phyloP scores from a whole-genome alignment of 2,329 filamentous ascomycete species.

The Sporothrix phasma region DNA sequence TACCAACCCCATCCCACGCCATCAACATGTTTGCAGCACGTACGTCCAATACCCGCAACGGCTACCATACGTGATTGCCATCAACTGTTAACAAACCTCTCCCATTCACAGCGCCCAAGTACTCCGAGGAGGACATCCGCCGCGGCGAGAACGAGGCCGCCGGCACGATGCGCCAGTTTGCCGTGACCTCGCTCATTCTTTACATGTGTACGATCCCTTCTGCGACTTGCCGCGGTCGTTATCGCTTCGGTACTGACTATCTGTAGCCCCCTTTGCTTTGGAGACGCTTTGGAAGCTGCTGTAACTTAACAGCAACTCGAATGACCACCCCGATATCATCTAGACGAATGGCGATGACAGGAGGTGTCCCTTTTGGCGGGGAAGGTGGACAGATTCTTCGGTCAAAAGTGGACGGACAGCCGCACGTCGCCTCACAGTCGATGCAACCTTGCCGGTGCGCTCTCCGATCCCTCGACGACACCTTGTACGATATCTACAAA shows the following conservation, averaged over 20 bases:
- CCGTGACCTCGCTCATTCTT: slow-evolving; percentile 55
- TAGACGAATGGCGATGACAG: background rate
- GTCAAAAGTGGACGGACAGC: background rate
- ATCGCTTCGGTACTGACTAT: background rate
- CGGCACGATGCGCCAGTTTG: slow-evolving; percentile 56
- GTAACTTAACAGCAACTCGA: slow-evolving; percentile 17
- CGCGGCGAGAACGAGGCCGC: slow-evolving; percentile 58
- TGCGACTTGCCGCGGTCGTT: background rate
- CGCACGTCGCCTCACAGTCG: background rate
- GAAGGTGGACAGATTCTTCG: background rate
- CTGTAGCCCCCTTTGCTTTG: slow-evolving; percentile 47
- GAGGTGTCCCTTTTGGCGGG: background rate
- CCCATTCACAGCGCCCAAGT: slow-evolving; percentile 39
- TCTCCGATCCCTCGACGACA: background rate
- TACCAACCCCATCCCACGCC: background rate
- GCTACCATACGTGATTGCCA: background rate
- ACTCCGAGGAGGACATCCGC: slow-evolving; percentile 60
- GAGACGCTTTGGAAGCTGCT: slow-evolving; percentile 34
- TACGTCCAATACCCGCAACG: slow-evolving; percentile 26
- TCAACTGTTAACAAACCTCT: background rate
- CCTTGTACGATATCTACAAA: slow-evolving; percentile 4
- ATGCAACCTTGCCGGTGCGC: background rate
- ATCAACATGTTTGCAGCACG: slow-evolving; percentile 54
- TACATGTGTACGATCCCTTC: slow-evolving; percentile 60
- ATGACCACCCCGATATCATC: background rate